Base-by-base conservation (phyloP, 306 rosid genomes). In the cucumber (Cucumis sativus) region DNA sequence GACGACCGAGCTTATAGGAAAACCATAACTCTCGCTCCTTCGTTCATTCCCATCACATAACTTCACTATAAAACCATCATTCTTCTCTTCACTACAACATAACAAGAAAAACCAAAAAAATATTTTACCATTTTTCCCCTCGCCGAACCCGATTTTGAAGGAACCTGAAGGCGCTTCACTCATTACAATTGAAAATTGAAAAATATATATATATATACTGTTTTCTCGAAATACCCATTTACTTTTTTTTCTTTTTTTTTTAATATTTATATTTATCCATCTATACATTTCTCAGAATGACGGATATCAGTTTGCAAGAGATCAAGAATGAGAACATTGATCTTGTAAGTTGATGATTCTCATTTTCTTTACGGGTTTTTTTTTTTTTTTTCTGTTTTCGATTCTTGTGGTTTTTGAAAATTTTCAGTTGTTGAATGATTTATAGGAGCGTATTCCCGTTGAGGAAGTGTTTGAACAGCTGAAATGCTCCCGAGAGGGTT, bases 381-480 rank as follows among this genome's bases (percentile, higher is more conserved):
- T 33, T 33, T 33, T 33, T 30, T 30, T 30, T 30, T 52, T 52
- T 16, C 57, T 52, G 57, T 52, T 52, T 47, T 47, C 16, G 6
- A 47, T 47, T 47, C 54, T 47, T 47, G 16, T 47, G 54, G 54
- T 0, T 47, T 12, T 47, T 47, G 5, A 47, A 47, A 47, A 2
- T 45, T 1, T 45, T 45, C 4, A 10, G 54, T 47, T 47, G 54
- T 47, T 47, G 2, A 47, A 47, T 47, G 54, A 13, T 66, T 73
- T 65, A 61, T 66, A 93, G 98, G 98, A 93, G 80, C 54, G 89
- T 6, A 91, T 93, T 12, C 98, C 98, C 0, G 81, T 93, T 28
- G 84, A 86, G 52, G 97, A 93, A 85, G 98, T 93, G 41, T 93
- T 93, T 78, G 83, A 88, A 61, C 92, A 93, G 77, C 57, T 93